Conservation (phyloP, 371 early-diverging fungal species). For the Mortierella sp. region DNA sequence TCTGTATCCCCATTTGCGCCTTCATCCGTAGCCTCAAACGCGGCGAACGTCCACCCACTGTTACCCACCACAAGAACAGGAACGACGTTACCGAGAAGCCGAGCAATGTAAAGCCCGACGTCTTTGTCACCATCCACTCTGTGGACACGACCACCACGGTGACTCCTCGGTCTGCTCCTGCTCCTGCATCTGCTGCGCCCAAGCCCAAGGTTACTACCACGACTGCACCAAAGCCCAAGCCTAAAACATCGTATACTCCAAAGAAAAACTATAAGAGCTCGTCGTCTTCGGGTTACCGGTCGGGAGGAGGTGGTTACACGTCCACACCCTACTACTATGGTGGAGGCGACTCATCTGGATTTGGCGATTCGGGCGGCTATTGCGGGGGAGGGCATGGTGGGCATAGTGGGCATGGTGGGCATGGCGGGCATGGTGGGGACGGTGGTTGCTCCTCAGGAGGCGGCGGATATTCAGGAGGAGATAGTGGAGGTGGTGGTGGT, state of each 20-base stretch:
- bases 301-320: not conserved
- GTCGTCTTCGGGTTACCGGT: not conserved
- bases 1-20: not conserved
- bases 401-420: not conserved
- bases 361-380: not conserved
- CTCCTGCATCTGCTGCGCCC: not conserved
- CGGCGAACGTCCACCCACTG: not conserved
- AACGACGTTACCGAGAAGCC: not conserved
- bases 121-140: not conserved
- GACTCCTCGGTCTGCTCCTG: not conserved
- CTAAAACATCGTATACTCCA: not conserved
- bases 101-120: not conserved
- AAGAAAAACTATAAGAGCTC: not conserved
- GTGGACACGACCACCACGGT: not conserved
- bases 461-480: not conserved
- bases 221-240: not conserved
- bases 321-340: not conserved
- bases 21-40: not conserved
- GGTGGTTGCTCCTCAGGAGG: not conserved
- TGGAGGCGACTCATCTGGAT: not conserved
- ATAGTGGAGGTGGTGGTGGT: not conserved
- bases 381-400: not conserved
- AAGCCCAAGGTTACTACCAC: not conserved
- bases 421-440: not conserved
- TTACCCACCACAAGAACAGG: not conserved